Conservation (phyloP, 371 early-diverging fungal genomes). For the Mortierella sp. region DNA sequence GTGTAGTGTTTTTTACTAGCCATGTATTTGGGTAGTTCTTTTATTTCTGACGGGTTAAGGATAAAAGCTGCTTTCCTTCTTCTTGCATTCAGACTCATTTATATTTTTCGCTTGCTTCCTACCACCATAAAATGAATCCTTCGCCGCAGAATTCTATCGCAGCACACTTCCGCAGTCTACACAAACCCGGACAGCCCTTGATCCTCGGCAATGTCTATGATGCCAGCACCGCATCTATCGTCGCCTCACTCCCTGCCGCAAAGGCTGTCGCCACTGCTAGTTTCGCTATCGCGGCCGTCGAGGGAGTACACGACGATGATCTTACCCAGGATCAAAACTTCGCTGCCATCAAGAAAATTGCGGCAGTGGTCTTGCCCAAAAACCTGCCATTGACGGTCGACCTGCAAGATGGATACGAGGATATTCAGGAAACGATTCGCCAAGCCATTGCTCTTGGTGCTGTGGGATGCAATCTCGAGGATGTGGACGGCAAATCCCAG, state of each 20-base stretch:
- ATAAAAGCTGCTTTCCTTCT: too few species aligned
- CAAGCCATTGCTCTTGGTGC: conserved; percentile 36
- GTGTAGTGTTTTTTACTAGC: too few species aligned
- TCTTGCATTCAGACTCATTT: too few species aligned
- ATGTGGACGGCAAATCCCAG: conserved; percentile 23
- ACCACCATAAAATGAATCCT: too few species aligned
- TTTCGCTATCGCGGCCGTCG: conserved; percentile 36
- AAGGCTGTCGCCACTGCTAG: conserved; percentile 49
- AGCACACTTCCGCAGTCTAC: conserved; percentile 29
- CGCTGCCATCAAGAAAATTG: conserved; percentile 36
- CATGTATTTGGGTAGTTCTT: too few species aligned
- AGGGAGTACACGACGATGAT: conserved; percentile 41
- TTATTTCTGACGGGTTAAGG: too few species aligned
- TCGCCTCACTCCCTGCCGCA: conserved; percentile 32
- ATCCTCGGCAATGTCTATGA: conserved; percentile 44
- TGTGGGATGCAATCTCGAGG: conserved; percentile 50
- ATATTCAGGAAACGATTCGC: conserved; percentile 35
- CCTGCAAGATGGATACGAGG: conserved; percentile 49
- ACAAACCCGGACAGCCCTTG: conserved; percentile 37
- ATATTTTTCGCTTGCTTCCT: too few species aligned
- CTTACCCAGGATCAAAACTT: conserved; percentile 37
- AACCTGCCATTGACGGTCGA: conserved; percentile 35
- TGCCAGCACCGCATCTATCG: conserved; percentile 37
- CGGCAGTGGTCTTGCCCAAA: conserved; percentile 24
- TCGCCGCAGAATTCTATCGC: conserved; percentile 28